Conservation (phyloP, 106 monocot species). For the Dioscorea alata region DNA sequence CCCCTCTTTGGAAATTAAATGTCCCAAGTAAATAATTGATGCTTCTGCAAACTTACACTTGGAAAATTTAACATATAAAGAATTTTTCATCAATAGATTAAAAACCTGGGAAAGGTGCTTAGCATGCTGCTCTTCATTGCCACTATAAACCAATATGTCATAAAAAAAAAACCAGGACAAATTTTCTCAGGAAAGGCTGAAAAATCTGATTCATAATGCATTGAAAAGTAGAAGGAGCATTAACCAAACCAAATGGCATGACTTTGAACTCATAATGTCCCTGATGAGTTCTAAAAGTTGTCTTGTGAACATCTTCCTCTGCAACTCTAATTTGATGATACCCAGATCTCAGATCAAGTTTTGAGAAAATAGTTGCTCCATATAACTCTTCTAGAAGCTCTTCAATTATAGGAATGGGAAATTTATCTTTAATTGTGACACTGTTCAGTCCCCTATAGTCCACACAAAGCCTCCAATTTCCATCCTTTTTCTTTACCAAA, state of each 20-base stretch:
- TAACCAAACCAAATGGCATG: background rate
- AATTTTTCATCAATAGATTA: background rate
- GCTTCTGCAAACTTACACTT: background rate
- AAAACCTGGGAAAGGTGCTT: background rate
- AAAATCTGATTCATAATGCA: background rate
- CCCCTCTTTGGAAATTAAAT: background rate
- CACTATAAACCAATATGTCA: background rate
- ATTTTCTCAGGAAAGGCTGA: background rate
- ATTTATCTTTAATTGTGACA: no score
- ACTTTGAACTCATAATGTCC: slow-evolving; percentile 1
- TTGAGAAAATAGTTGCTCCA: no score
- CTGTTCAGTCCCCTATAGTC: no score
- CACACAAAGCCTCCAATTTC: no score
- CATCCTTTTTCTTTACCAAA: no score
- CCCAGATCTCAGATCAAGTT: no score
- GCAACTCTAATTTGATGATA: background rate
- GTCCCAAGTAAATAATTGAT: slow-evolving; percentile 6
- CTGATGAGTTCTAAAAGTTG: background rate
- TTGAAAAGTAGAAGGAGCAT: slow-evolving; percentile 1
- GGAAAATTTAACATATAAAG: background rate
- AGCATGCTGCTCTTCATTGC: background rate
- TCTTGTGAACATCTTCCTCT: background rate
- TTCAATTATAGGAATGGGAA: no score
- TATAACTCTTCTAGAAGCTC: no score
- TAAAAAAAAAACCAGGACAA: slow-evolving; percentile 2